Base-by-base conservation (phyloP, 2,329 filamentous ascomycete species). In the Aspergillus flavus region DNA sequence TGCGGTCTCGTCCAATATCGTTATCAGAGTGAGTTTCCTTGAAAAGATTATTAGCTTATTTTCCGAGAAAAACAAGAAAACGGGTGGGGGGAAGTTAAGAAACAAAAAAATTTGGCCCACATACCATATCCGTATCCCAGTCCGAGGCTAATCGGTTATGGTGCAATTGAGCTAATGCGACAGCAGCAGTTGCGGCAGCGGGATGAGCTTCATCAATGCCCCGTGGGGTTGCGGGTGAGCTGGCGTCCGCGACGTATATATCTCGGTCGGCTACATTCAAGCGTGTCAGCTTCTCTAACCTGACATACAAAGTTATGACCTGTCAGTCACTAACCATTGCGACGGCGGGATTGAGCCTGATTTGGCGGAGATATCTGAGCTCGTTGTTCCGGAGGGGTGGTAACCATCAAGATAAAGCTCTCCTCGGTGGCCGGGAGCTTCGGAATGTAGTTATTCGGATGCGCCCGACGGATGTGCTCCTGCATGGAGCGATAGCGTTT, bases 401-500 rank as follows among this genome's bases (percentile, higher is more conserved):
- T 96, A 79, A 98, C 92, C 95, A 98, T 98, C 78, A 97, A 85
- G 75, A 91, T 84, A 81, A 99, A 97, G 88, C 93, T 97, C 82
- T 98, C 94, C 80, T 97, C 94, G 71, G 94, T 99, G 56, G 95
- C 95, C 70, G 95, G 94, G 72, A 98, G 91, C 86, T 98, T 97
- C 57, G 95, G 90, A 72, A 99, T 96, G 82, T 98, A 98, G 79
- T 97, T 91, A 78, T 96, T 93, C 65, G 94, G 94, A 78, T 99
- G 95, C 70, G 95, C 94, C 79, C 95, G 90, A 73, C 95, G 92
- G 75, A 99, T 98, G 77, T 99, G 95, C 86, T 99, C 95, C 82
- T 98, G 95, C 93, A 99, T 98, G 67, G 94, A 98, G 79, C 95
- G 93, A 83, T 94, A 99, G 71, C 92, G 88, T 81, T 96, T 96